Conservation (phyloP, 2,329 filamentous ascomycete genomes). For the Colletotrichum orchidophilum region DNA sequence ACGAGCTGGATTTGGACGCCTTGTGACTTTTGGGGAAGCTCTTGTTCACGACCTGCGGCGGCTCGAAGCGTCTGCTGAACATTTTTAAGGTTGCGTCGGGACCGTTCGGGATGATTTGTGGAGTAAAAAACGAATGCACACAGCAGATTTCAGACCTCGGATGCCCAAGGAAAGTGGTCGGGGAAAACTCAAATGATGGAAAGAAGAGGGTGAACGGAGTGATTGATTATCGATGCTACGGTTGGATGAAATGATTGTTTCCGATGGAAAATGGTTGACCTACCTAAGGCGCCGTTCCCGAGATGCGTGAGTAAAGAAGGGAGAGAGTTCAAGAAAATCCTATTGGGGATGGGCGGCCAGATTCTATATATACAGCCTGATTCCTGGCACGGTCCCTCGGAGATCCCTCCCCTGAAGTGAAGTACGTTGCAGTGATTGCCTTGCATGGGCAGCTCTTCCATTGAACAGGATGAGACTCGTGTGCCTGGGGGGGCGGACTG, state of each 20-base stretch:
- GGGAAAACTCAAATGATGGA: background rate
- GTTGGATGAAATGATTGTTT: background rate
- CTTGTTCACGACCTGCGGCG: slow-evolving; percentile 49
- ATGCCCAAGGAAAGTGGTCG: background rate
- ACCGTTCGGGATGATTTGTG: background rate
- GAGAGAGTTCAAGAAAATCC: slow-evolving; percentile 23
- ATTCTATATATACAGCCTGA: slow-evolving; percentile 30
- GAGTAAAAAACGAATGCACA: background rate
- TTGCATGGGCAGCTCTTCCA: slow-evolving; percentile 16
- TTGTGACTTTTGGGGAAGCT: slow-evolving; percentile 65
- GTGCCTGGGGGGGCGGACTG: background rate
- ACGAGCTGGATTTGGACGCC: slow-evolving; percentile 59
- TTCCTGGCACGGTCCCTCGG: slow-evolving; percentile 28
- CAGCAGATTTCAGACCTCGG: background rate
- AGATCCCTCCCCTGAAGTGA: background rate
- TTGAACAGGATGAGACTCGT: slow-evolving; percentile 11
- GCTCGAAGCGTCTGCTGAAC: slow-evolving; percentile 59
- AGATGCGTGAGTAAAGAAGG: slow-evolving; percentile 15
- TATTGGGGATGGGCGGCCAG: slow-evolving; percentile 28
- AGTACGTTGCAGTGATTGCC: slow-evolving; percentile 21
- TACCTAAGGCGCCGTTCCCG: slow-evolving; percentile 44
- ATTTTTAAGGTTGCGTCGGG: slow-evolving; percentile 44
- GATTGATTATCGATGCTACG: background rate
- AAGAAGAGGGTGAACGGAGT: background rate
- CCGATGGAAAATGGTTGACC: slow-evolving; percentile 35